Base-by-base conservation (phyloP, 768 basidiomycete genomes). In the Tylopilus felleus region DNA sequence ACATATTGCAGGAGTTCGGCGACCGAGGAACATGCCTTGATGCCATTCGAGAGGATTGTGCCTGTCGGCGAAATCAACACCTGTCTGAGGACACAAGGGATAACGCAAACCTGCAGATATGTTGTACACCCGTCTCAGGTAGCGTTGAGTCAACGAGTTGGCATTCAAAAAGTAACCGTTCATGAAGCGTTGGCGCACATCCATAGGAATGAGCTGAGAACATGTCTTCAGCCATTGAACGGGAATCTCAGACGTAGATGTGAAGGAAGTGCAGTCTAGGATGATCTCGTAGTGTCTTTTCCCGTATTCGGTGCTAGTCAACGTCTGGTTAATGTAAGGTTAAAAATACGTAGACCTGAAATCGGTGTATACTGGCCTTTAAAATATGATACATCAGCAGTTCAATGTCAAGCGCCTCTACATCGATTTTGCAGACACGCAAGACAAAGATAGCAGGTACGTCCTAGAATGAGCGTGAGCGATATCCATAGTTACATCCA, bases 161-260 rank as follows among this genome's bases (percentile, higher is more conserved):
- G 89, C 81, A 53, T 89, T 91, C 35, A 93, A 65, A 43, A 93
- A 80, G 58, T 88, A 82, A 16, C 84, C 77, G 4, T 70, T 80
- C 31, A 68, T 58, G 63, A 90, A 84, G n/a, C 82, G 81, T 28
- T 70, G 65, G 39, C 85, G 79, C 51, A 91, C 79, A 55, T 93
- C 89, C 23, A 69, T 66, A 7, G 92, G 90, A 50, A 88, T 80
- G 19, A 90, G 73, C 65, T 92, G 88, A 13, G 84, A 79, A 55
- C 87, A 85, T 50, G 83, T 86, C 68, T 87, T 90, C 43, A 93
- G 65, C 87, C 88, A 91, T 57, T 88, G 86, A 9, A 89, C 73
- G 0, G 93, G 92, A 8, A 93, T 74, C 69, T 93, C 89, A 0
- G 90, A 89, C 10, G 79, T 77, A 2, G 85, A 76, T 4, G 83